Conservation (phyloP, 1,139 yeast species). For the Lodderomyces theae region DNA sequence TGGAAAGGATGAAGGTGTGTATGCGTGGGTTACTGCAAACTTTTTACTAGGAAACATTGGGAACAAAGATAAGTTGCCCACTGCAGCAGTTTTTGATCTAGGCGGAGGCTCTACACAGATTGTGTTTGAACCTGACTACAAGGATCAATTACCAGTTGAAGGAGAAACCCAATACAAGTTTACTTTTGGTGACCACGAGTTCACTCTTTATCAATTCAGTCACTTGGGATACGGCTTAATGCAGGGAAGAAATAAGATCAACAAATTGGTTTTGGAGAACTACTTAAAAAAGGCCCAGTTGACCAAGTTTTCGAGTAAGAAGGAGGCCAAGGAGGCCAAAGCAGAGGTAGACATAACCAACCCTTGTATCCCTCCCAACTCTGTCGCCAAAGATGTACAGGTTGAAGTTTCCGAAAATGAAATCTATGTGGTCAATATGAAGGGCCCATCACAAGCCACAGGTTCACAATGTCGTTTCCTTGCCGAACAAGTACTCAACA, state of each 20-base stretch:
- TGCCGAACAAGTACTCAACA: slow-evolving; percentile 80
- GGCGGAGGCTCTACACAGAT: slow-evolving; percentile 99
- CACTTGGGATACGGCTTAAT: slow-evolving; percentile 94
- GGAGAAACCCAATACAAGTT: slow-evolving; percentile 89
- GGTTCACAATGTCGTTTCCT: slow-evolving; percentile 79
- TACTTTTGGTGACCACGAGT: slow-evolving; percentile 76
- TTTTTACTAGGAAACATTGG: slow-evolving; percentile 92
- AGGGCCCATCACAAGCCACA: slow-evolving; percentile 53
- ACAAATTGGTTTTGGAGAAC: slow-evolving; percentile 53
- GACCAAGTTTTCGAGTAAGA: slow-evolving; percentile 22
- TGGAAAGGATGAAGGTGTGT: slow-evolving; percentile 97
- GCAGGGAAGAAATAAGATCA: slow-evolving; percentile 87
- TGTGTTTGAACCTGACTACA: slow-evolving; percentile 87
- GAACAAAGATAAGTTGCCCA: slow-evolving; percentile 61
- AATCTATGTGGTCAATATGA: slow-evolving; percentile 63
- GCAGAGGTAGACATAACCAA: slow-evolving; percentile 49
- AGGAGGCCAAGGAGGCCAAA: slow-evolving; percentile 35
- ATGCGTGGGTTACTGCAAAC: slow-evolving; percentile 97
- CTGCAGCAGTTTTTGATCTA: slow-evolving; percentile 95
- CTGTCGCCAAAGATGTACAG: slow-evolving; percentile 48
- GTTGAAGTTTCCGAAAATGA: slow-evolving; percentile 52
- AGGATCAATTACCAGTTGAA: slow-evolving; percentile 56
- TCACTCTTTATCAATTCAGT: slow-evolving; percentile 87
- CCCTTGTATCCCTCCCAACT: slow-evolving; percentile 87
- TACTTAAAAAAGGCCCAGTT: slow-evolving; percentile 30